Conservation (phyloP, 148 eudicot species). For the Fagopyrum esculentum region DNA sequence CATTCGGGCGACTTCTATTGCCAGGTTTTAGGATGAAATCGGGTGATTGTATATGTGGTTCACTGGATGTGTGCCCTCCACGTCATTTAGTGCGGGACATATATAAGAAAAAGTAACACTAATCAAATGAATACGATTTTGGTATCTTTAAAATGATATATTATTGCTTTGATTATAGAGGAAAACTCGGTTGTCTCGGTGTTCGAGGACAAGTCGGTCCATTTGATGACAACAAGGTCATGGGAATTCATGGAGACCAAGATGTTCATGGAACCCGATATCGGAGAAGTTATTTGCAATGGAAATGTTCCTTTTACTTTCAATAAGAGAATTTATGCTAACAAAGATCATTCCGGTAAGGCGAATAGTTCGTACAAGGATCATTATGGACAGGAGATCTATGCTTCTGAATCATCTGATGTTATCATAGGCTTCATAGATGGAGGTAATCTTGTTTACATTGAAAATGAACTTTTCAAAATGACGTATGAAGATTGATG, state of each 20-base stretch:
- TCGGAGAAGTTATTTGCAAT: background rate
- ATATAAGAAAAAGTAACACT: too few relatives aligned
- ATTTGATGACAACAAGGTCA: background rate
- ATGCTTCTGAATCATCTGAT: background rate
- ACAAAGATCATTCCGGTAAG: background rate
- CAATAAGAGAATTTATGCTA: background rate
- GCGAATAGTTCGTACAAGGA: background rate
- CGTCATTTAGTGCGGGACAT: too few relatives aligned
- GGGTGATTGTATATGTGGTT: too few relatives aligned
- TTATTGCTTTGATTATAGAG: too few relatives aligned
- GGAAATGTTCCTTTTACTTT: background rate
- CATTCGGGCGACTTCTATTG: too few relatives aligned
- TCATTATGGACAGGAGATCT: background rate
- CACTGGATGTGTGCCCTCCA: too few relatives aligned
- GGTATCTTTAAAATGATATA: too few relatives aligned
- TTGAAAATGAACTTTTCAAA: too few relatives aligned
- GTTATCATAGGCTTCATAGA: background rate
- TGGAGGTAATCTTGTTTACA: background rate
- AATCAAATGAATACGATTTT: too few relatives aligned
- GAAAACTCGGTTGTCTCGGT: background rate
- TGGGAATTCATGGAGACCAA: background rate
- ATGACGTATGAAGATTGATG: too few relatives aligned
- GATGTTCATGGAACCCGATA: background rate
- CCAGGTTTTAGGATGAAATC: too few relatives aligned
- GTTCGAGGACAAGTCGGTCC: background rate